phyloP scores from a whole-genome alignment of 352 stramenopile genomes.

The Globisporangium paddicum region DNA sequence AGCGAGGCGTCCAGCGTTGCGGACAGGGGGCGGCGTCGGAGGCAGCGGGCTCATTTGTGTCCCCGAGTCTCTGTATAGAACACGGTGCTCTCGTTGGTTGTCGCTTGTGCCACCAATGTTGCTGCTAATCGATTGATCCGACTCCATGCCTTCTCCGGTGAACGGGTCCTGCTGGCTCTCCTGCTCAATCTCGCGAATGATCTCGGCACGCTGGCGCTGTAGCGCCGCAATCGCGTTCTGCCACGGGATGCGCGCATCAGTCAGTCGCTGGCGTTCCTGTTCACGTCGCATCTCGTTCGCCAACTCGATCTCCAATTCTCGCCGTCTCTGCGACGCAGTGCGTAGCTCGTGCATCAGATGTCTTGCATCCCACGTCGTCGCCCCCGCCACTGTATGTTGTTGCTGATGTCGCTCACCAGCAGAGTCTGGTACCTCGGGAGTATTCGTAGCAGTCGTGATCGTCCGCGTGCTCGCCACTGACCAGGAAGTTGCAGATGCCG shows the following conservation, averaged over 20 bases:
- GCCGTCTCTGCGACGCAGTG: conserved; percentile 22
- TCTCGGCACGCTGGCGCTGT: conserved; percentile 38
- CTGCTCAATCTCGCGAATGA: conserved; percentile 38
- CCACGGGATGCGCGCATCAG: conserved; percentile 12
- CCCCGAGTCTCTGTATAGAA: conserved; percentile 3
- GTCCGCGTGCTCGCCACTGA: conserved; percentile 8
- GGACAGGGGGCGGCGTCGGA: background rate
- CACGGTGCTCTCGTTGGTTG: background rate
- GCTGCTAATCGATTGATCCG: background rate
- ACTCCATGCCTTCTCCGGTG: background rate
- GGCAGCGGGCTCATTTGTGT: conserved; percentile 11
- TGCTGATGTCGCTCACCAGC: background rate
- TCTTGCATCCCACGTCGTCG: conserved; percentile 16
- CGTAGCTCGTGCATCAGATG: conserved; percentile 37
- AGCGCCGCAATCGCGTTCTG: conserved; percentile 36
- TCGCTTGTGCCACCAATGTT: background rate
- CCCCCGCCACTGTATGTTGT: background rate
- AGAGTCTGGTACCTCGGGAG: background rate
- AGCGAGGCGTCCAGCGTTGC: background rate
- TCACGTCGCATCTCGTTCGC: conserved; percentile 25
- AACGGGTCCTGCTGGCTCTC: conserved; percentile 14
- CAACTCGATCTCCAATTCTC: conserved; percentile 33
- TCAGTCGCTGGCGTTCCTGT: conserved; percentile 11
- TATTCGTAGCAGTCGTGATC: conserved; percentile 5
- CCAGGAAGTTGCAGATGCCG: background rate